These are phyloP conservation scores for Metarhizium anisopliae DNA, from an alignment of 2,329 filamentous ascomycete genomes.

Conservation along the genomic window DNA sequence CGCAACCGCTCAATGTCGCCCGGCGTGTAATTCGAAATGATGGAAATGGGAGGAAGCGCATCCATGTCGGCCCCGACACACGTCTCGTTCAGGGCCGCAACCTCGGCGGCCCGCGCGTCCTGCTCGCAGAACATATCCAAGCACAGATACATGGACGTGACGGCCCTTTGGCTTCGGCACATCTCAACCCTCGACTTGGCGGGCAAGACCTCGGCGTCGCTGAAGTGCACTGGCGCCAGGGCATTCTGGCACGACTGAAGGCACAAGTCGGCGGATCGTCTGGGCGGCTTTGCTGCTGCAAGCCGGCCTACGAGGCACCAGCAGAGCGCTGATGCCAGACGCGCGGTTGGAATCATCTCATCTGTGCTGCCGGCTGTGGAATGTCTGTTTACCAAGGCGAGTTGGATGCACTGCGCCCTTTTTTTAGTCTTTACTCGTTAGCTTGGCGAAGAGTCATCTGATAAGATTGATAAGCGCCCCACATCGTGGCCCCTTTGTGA, in stretches of 20 bases:
- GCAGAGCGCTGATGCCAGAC: constrained; percentile 6
- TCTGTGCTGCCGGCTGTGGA: neutral
- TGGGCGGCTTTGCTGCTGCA: neutral
- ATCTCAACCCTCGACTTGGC: constrained; percentile 11
- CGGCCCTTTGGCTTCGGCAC: constrained; percentile 21
- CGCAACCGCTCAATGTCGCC: constrained; percentile 21
- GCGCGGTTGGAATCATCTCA: constrained; percentile 1
- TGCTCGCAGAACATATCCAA: constrained; percentile 24
- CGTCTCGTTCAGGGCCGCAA: constrained; percentile 23
- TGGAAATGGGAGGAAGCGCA: constrained; percentile 23
- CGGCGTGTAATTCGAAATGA: constrained; percentile 25
- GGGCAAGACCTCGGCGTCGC: constrained; percentile 15
- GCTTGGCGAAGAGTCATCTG: neutral
- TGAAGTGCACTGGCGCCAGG: constrained; percentile 20
- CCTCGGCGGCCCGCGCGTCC: constrained; percentile 13
- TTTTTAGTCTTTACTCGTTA: neutral
- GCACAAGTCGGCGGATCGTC: constrained; percentile 12
- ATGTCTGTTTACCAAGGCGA: neutral
- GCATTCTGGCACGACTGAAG: constrained; percentile 23
- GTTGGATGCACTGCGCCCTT: neutral
- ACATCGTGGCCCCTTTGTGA: neutral
- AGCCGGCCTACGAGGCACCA: constrained; percentile 1
- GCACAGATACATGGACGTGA: constrained; percentile 29
- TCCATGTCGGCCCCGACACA: constrained; percentile 18
- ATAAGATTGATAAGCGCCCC: constrained; percentile 3